Evolutionary conservation across 108 stramenopile species (phyloP).

Genomic region (Nannochloropsis gaditana): DNA sequence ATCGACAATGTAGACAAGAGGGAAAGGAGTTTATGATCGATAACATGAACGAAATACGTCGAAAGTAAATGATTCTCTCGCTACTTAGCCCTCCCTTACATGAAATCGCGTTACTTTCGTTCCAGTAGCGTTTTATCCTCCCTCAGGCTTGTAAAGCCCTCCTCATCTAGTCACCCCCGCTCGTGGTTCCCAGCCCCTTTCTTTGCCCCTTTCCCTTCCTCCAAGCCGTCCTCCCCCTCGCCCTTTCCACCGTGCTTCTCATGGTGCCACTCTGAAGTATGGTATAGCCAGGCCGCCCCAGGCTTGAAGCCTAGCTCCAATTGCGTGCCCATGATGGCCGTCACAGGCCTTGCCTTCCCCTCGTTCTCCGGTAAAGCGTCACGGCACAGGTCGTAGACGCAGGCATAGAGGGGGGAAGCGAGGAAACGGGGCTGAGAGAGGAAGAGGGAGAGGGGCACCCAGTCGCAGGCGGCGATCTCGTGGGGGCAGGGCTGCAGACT

Average conservation of each 20-base stretch:
- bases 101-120: too few relatives aligned
- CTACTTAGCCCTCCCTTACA: too few relatives aligned
- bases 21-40: too few relatives aligned
- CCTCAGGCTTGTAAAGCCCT: too few relatives aligned
- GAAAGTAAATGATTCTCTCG: too few relatives aligned
- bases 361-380: neutral
- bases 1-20: too few relatives aligned
- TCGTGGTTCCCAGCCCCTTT: neutral
- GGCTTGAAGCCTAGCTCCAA: neutral
- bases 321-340: neutral
- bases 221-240: neutral
- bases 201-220: neutral
- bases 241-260: neutral
- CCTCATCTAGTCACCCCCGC: too few relatives aligned
- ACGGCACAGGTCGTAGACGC: neutral
- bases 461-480: too few relatives aligned
- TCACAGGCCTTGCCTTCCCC: neutral
- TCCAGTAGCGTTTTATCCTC: too few relatives aligned
- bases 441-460: neutral
- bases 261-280: neutral
- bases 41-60: too few relatives aligned
- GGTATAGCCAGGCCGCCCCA: neutral
- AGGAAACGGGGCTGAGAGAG: neutral
- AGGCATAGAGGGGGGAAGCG: neutral
- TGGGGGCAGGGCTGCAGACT: too few relatives aligned